These are phyloP conservation scores for Kingdonia uniflora DNA, from an alignment of 164 flowering plant species.

Conservation along the genomic window DNA sequence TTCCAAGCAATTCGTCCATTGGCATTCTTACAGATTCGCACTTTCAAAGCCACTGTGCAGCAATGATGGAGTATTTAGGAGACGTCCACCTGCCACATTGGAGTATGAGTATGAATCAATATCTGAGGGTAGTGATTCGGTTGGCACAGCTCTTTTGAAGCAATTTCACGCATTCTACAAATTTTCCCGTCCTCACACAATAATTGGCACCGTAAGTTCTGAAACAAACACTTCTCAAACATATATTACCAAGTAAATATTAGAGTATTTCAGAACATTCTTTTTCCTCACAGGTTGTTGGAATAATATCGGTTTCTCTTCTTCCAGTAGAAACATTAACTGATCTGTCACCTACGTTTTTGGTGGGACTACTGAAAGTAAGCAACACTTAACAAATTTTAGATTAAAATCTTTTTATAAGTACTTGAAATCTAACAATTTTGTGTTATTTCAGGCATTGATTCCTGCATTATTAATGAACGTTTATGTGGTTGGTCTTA, in stretches of 20 bases:
- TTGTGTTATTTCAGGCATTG: constrained; percentile 20
- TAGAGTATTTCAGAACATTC: not conserved
- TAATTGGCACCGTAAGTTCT: constrained; percentile 32
- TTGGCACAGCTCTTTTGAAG: not conserved
- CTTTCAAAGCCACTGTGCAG: not conserved
- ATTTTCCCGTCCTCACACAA: constrained; percentile 32
- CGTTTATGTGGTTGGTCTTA: constrained; percentile 33
- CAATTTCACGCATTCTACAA: constrained; percentile 17
- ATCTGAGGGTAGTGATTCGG: constrained; percentile 5
- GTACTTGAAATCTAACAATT: no score
- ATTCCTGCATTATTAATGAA: constrained; percentile 33
- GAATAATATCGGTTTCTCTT: constrained; percentile 32
- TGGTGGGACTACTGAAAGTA: constrained; percentile 29
- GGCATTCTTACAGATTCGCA: not conserved
- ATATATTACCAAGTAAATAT: not conserved
- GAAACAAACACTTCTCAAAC: no score
- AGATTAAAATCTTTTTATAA: not conserved
- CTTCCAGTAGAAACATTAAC: constrained; percentile 22
- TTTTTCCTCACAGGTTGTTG: constrained; percentile 15
- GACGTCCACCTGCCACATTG: constrained; percentile 4
- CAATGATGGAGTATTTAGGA: not conserved
- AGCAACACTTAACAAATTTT: not conserved
- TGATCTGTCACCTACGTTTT: constrained; percentile 20
- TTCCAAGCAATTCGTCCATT: not conserved
- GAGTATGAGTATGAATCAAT: constrained; percentile 11